Evolutionary conservation across 768 basidiomycete genomes (phyloP), one percentile per base, ranked within the genome.

Genomic region (Phaffia australis): DNA sequence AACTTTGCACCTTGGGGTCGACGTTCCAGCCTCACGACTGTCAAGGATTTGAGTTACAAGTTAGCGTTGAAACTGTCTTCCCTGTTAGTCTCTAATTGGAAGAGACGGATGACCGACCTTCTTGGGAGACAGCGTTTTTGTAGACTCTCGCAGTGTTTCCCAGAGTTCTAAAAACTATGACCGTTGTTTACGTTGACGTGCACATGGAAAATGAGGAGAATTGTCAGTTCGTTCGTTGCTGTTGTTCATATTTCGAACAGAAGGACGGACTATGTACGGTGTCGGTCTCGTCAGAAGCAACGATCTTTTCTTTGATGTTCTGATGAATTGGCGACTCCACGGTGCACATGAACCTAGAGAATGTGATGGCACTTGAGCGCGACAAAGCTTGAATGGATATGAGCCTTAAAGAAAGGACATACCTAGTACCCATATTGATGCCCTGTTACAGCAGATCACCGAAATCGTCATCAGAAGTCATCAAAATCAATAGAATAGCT

Each of bases 281-380:
- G 46, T 91, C 88, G 63, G 81, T 81, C 75, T 95, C 93, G 0
- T 81, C 84, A 16, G 89, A 86, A 18, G 82, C 80, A 47, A 95
- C 86, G 56, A 95, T 94, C 76, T 83, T 87, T 62, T 91, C 81
- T 75, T 97, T 95, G 81, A 97, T 88, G 69, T 84, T 87, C 68
- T 87, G 81, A 75, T 94, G 92, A 63, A 92, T 89, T 18, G 88
- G 85, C 63, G 87, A 87, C 75, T 95, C 91, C 15, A 85, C 83
- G 1, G 90, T 93, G 75, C 87, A 88, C 88, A 94, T 87, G 79
- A 95, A 93, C 6, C 90, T 83, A 11, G 91, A 92, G 16, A 87
- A 76, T 79, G 63, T 23, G 23, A 30, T 61, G 21, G 50, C 9
- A 55, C 16, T 47, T 5, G 21, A 56, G 50, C 16, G 30, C 11